Conservation (phyloP, 257 asterid genomes). For the Rubia yunnanensis region DNA sequence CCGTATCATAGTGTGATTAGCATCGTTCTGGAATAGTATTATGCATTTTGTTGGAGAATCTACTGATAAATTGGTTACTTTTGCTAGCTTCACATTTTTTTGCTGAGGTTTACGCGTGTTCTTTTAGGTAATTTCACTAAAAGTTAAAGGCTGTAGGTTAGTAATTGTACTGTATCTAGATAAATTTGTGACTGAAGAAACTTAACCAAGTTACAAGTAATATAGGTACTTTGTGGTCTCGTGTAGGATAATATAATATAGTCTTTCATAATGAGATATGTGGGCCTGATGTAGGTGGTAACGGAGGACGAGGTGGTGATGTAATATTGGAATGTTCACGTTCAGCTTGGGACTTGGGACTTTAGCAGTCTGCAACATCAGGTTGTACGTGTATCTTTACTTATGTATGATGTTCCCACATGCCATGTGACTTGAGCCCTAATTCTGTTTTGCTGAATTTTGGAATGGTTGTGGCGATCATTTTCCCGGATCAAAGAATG, state of each 20-base stretch:
- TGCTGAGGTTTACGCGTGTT: not conserved
- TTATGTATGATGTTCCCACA: not conserved
- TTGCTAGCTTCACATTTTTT: not conserved
- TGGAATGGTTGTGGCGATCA: not conserved
- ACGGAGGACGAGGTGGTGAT: constrained; percentile 95
- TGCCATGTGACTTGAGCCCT: constrained; percentile 1
- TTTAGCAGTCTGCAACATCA: constrained; percentile 89
- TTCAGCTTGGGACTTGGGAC: constrained; percentile 84
- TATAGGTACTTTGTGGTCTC: not conserved
- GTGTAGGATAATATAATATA: not conserved
- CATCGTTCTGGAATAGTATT: not conserved
- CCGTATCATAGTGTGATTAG: not conserved
- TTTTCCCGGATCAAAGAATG: constrained; percentile 37
- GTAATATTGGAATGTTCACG: constrained; percentile 77
- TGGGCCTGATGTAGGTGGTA: constrained; percentile 55
- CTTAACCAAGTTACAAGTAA: not conserved
- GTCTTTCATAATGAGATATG: not conserved
- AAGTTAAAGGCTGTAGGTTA: not conserved
- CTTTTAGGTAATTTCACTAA: not conserved
- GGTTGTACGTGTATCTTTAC: constrained; percentile 39
- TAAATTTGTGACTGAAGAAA: not conserved
- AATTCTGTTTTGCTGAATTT: not conserved
- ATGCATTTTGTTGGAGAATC: not conserved
- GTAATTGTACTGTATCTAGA: not conserved
- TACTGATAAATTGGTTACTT: not conserved